phyloP scores from a whole-genome alignment of 106 monocot species.

The Dioscorea zingiberensis region DNA sequence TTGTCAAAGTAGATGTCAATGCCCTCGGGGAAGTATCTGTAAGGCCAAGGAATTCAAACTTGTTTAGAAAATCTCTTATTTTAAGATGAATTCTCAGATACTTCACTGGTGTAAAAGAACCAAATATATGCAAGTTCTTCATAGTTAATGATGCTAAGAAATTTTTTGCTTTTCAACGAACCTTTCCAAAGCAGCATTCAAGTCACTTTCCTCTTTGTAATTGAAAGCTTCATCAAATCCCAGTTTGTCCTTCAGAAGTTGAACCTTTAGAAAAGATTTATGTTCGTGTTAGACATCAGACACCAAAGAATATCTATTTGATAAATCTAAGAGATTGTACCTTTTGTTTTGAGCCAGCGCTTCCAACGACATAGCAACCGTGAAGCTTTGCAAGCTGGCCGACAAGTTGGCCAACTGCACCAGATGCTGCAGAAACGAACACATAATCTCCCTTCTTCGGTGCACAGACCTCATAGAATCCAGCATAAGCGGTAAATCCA shows the following conservation, averaged over 20 bases:
- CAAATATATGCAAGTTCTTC: too few species aligned
- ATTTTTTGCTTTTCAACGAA: too few species aligned
- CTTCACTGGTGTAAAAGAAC: too few species aligned
- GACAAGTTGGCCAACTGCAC: conserved; percentile 82
- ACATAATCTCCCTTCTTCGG: conserved; percentile 67
- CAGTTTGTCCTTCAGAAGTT: conserved; percentile 65
- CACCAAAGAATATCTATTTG: too few species aligned
- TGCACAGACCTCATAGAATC: conserved; percentile 67
- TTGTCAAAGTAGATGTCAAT: conserved; percentile 94
- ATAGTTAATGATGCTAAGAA: too few species aligned
- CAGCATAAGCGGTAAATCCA: conserved; percentile 80
- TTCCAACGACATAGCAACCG: conserved; percentile 82
- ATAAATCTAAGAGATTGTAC: conserved; percentile 9
- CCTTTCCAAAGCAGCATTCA: conserved; percentile 57
- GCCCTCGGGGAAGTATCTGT: conserved; percentile 70
- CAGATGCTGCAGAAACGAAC: conserved; percentile 82
- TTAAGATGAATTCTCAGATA: too few species aligned
- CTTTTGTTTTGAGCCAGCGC: conserved; percentile 67
- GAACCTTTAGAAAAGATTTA: conserved; percentile 30
- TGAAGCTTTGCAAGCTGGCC: conserved; percentile 77
- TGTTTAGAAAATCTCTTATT: too few species aligned
- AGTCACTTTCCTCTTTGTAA: conserved; percentile 73
- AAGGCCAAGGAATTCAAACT: too few species aligned
- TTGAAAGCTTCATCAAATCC: conserved; percentile 90
- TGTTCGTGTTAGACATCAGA: not conserved